These are phyloP conservation scores for Lentinula boryana DNA, from an alignment of 768 basidiomycete genomes.

Conservation along the genomic window DNA sequence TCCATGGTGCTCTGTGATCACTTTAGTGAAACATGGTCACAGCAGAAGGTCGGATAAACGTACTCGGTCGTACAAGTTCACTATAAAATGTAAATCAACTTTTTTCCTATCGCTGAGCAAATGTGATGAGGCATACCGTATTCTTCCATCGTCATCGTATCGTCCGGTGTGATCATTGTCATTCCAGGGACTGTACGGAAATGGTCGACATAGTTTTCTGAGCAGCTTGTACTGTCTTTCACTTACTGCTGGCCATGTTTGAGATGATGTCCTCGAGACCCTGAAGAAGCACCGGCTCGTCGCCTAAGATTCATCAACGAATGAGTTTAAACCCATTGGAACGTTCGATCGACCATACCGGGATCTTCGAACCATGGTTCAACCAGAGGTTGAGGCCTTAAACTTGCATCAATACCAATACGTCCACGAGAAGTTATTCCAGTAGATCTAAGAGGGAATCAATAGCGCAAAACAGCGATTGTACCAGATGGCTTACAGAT, in stretches of 20 bases:
- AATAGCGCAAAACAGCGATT: not conserved
- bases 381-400: constrained; percentile 40
- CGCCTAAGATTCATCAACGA: constrained; percentile 57
- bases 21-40: not conserved
- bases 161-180: constrained; percentile 56
- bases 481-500: constrained; percentile 32
- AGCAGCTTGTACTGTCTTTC: not conserved
- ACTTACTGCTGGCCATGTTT: constrained; percentile 34
- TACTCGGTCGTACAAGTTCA: not conserved
- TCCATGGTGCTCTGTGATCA: constrained; percentile 40
- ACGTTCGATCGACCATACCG: constrained; percentile 10
- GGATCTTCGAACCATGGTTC: constrained; percentile 58
- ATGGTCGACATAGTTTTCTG: not conserved
- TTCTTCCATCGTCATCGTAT: constrained; percentile 44
- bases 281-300: constrained; percentile 44
- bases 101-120: not conserved
- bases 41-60: not conserved
- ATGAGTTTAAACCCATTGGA: constrained; percentile 32
- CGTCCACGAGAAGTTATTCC: constrained; percentile 60
- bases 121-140: constrained; percentile 32
- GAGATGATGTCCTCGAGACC: constrained; percentile 44
- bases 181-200: constrained; percentile 35
- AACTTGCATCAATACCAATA: constrained; percentile 48
- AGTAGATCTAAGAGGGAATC: constrained; percentile 33
- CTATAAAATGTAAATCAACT: not conserved